Conservation (phyloP, 2,329 filamentous ascomycete genomes). For the Ophiostoma pallidulum region DNA sequence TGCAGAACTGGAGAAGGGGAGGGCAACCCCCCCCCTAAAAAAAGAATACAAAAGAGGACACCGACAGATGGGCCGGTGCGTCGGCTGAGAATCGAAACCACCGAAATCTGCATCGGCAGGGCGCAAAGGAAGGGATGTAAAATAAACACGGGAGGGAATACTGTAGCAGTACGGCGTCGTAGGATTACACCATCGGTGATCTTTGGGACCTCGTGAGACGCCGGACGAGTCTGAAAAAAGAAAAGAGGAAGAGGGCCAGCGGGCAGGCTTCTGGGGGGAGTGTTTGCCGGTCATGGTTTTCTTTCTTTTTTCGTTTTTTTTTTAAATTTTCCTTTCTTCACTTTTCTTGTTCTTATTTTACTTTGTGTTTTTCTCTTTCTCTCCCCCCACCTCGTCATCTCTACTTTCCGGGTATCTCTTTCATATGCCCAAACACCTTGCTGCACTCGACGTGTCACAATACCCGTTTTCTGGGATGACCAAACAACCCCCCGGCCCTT, state of each 20-base stretch:
- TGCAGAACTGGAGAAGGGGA: too few species aligned
- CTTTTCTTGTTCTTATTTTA: not conserved
- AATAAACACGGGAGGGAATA: too few species aligned
- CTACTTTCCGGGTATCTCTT: not conserved
- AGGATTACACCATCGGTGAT: too few species aligned
- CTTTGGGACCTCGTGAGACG: too few species aligned
- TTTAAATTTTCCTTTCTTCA: not conserved
- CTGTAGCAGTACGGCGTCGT: too few species aligned
- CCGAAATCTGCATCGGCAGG: constrained; percentile 6
- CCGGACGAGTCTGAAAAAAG: too few species aligned
- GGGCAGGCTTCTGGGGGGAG: too few species aligned
- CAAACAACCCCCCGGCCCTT: too few species aligned
- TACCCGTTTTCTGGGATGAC: constrained; percentile 1
- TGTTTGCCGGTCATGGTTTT: too few species aligned
- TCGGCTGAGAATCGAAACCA: constrained; percentile 4
- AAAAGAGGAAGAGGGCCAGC: too few species aligned
- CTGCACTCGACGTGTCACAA: constrained; percentile 2
- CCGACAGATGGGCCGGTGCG: constrained; percentile 3
- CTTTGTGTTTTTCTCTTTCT: not conserved
- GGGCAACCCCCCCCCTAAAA: too few species aligned
- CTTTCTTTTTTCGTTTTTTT: not conserved
- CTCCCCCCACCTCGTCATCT: not conserved
- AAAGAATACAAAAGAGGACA: not conserved
- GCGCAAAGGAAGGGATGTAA: not conserved
- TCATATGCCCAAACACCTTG: too few species aligned